Conservation (phyloP, 1,284 basidiomycete species). For the Sphaerobolus stellatus region DNA sequence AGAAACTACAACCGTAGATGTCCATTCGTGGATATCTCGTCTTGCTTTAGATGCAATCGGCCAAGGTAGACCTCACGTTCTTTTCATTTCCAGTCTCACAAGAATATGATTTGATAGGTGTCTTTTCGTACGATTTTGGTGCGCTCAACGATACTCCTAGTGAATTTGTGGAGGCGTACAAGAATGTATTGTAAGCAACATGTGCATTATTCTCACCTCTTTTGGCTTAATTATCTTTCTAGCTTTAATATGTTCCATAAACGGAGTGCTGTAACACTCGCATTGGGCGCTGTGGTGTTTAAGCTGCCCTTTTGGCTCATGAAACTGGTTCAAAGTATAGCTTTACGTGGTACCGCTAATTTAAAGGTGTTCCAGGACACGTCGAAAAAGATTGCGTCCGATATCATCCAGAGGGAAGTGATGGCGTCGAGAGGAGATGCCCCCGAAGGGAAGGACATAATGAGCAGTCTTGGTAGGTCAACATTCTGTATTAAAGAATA, state of each 20-base stretch:
- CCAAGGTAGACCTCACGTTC: conserved; percentile 10
- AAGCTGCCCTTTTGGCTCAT: conserved; percentile 36
- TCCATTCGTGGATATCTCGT: conserved; percentile 30
- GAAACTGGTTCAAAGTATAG: conserved; percentile 35
- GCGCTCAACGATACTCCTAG: conserved; percentile 26
- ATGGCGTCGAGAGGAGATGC: conserved; percentile 31
- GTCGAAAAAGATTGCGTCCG: conserved; percentile 41
- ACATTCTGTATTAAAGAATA: conserved; percentile 1
- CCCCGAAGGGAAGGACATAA: conserved; percentile 43
- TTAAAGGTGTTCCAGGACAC: conserved; percentile 14
- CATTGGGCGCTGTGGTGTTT: conserved; percentile 23
- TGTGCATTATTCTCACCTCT: background rate
- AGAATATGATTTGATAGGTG: conserved; percentile 22
- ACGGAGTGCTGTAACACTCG: background rate
- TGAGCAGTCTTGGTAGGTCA: conserved; percentile 44
- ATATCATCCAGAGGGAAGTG: conserved; percentile 41
- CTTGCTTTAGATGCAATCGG: conserved; percentile 35
- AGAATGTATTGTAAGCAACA: conserved; percentile 30
- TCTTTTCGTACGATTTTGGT: conserved; percentile 36
- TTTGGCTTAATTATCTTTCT: background rate
- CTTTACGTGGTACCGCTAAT: conserved; percentile 24
- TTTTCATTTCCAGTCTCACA: background rate
- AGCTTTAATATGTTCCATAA: conserved; percentile 17
- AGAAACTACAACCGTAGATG: conserved; percentile 33
- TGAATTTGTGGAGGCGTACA: conserved; percentile 30